Base-by-base conservation (phyloP, 768 basidiomycete species). In the Coprinellus aureogranulatus region DNA sequence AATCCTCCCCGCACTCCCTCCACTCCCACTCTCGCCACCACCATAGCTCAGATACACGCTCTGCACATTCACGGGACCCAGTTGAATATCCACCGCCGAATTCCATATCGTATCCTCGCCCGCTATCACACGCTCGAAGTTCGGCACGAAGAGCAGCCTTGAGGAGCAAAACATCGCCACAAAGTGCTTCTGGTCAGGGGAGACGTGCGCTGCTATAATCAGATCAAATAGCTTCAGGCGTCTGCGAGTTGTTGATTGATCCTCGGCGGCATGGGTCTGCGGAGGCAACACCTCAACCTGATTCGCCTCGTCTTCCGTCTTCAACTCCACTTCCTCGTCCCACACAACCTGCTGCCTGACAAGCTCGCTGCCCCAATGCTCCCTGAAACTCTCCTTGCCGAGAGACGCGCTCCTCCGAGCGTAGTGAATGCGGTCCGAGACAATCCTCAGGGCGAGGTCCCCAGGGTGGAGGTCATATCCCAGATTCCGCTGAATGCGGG, bases 1-100 rank as follows among this genome's bases (percentile, higher is more conserved):
- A 1, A 83, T 68, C 54, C 78, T 67, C 16, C 69, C 73, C 4
- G 54, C 53, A 39, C 50, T 39, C 16, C 50, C 50, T 23, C 50
- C 50, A 14, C 52, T 27, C n/a, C 30, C 27, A 25, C 51, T 53
- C n/a, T 58, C 59, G 23, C 66, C 66, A 42, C 77, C 65, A 46
- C 80, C 79, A 31, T 78, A 78, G 8, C 83, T 78, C 2, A 85
- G 71, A 66, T 85, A 85, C 40, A 71, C 66, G 0, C 82, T 78
- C 10, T 70, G 61, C 5, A 68, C 65, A n/a, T 63, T 62, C 8
- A 74, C 67, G 28, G 76, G 71, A 11, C 75, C 75, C 18, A 83
- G 67, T 41, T 79, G 75, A 20, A 78, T 59, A 60, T 80, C 72
- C 28, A 78, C 46, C 6, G 70, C 70, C 3, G 73, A 59, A 20